Base-by-base conservation (phyloP, 2,329 filamentous ascomycete species). In the Fonsecaea multimorphosa region DNA sequence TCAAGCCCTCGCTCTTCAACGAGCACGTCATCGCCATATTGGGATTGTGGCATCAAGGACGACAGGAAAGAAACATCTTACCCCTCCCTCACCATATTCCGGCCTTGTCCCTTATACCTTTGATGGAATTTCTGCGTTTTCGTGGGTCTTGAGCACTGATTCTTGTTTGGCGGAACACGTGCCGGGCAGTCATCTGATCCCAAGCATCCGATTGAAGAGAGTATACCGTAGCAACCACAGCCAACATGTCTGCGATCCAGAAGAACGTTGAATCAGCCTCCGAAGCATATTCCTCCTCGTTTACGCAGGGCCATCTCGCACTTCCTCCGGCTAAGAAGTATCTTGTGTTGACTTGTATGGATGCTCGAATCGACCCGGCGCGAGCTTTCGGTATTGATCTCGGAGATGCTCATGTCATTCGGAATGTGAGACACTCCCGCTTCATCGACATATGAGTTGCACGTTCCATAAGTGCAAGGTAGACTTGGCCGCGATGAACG, bases 321-420 rank as follows among this genome's bases (percentile, higher is more conserved):
- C 83, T 92, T 1, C 89, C 90, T 0, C 91, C 91, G 0, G 86
- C 86, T 9, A 90, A 89, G 78, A 85, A 89, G 72, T 91, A 91
- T 73, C 80, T 87, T 7, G 80, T 90, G 68, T 84, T 94, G 52
- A 91, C 90, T 0, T 95, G 91, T 78, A 95, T 95, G 91, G 91
- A 95, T 73, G 89, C 91, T 4, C 87, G 91, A 12, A 82, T 83
- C 76, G 84, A 94, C 72, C 87, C 91, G 0, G 84, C 86, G 2
- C 80, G 84, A 12, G 89, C 89, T 1, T 89, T 92, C 61, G 89
- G 88, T 8, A 89, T 93, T 64, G 79, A 84, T 22, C 84, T 91
- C 19, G 91, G 91, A 46, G 90, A 93, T 69, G 91, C 91, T 0
- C 91, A 95, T 76, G 86, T 93, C 34, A 89, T 93, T 66, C 87